Evolutionary conservation across 2,329 filamentous ascomycete species (phyloP), one percentile per base, ranked within the genome.

Genomic region (Fusarium subglutinans): DNA sequence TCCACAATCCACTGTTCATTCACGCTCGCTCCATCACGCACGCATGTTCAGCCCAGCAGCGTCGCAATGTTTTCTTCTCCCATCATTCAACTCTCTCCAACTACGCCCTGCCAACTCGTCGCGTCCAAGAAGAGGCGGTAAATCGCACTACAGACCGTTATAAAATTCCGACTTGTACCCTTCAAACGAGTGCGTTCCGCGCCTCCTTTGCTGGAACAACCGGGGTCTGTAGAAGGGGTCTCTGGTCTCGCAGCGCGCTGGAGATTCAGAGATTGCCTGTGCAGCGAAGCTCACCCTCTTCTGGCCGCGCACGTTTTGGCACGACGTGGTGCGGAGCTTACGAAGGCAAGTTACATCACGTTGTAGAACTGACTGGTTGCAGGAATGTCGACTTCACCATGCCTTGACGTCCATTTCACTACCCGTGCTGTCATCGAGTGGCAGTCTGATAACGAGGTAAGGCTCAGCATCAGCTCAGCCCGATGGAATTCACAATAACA

Each of bases 201-300:
- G 61, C 64, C 43, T 66, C 64, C 64, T 66, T 66, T 66, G 44
- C 26, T 66, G 64, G 64, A 66, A 66, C 64, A 66, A 66, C 50
- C 61, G 64, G 66, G 66, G 66, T n/a, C 69, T 70, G 66, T 66
- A 66, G 59, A 71, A 58, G 68, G 51, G 59, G 11, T 51, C n/a
- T 70, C 11, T 48, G 33, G 41, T 59, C 68, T 70, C 56, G 69
- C 69, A 71, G 69, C 69, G 35, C 66, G 53, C 69, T 71, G 69
- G 69, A 70, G 69, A 66, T 26, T 30, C 41, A 47, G 48, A 53
- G 61, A 56, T 62, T 38, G 66, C 69, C 60, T 70, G 69, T 43
- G 38, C 69, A 71, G 66, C 61, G 66, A 70, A 70, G 69, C 69
- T 71, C 66, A 60, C 69, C 66, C 66, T 70, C 40, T 22, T 43